Conservation (phyloP, 106 monocot species). For the Apostasia shenzhenica region DNA sequence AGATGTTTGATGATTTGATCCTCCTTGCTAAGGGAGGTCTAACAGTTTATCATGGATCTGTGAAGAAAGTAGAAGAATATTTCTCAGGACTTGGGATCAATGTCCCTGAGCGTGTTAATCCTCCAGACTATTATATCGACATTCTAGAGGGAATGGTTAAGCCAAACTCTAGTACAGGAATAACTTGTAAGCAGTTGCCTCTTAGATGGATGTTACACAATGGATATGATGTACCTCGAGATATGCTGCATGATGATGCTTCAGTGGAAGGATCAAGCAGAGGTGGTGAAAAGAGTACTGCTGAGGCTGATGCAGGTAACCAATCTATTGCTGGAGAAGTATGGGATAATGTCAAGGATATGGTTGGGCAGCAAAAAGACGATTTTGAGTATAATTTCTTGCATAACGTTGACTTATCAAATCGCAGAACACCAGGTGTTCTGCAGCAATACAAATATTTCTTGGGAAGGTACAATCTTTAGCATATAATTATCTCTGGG, state of each 20-base stretch:
- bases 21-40: slow-evolving; percentile 92
- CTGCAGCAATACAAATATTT: slow-evolving; percentile 77
- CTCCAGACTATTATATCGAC: slow-evolving; percentile 92
- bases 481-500: neutral
- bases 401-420: slow-evolving; percentile 60
- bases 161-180: slow-evolving; percentile 48
- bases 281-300: slow-evolving; percentile 13
- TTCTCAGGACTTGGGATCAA: slow-evolving; percentile 77
- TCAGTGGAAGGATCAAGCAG: slow-evolving; percentile 24
- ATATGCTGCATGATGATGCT: slow-evolving; percentile 53
- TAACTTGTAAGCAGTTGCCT: slow-evolving; percentile 64
- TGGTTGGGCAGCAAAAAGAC: slow-evolving; percentile 45
- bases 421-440: slow-evolving; percentile 73
- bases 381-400: slow-evolving; percentile 44
- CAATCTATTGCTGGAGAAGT: slow-evolving; percentile 52
- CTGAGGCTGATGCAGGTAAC: slow-evolving; percentile 8
- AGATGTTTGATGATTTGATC: slow-evolving; percentile 96
- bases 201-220: slow-evolving; percentile 78
- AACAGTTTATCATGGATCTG: slow-evolving; percentile 84
- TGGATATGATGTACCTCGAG: slow-evolving; percentile 67
- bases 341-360: slow-evolving; percentile 66
- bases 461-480: slow-evolving; percentile 58
- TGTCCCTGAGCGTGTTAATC: slow-evolving; percentile 96
- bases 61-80: slow-evolving; percentile 88
- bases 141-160: slow-evolving; percentile 90